phyloP scores from a whole-genome alignment of 345 rosid species.

The Populus euphratica region DNA sequence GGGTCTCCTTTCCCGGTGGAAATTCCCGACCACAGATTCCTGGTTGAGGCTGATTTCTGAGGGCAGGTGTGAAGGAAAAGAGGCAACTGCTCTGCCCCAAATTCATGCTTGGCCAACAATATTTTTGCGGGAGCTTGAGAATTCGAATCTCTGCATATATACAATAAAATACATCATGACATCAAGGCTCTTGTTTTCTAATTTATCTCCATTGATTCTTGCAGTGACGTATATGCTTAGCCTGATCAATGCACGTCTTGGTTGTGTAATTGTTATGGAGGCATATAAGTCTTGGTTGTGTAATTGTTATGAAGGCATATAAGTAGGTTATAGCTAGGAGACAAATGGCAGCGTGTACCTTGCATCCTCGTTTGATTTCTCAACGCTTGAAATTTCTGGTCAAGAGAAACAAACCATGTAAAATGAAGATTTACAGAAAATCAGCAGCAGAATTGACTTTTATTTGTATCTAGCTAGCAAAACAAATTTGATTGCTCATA shows the following conservation, averaged over 20 bases:
- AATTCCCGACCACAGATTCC: slow-evolving; percentile 1
- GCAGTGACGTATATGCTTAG: too few relatives aligned
- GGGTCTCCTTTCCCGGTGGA: slow-evolving; percentile 1
- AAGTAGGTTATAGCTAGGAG: too few relatives aligned
- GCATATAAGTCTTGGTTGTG: too few relatives aligned
- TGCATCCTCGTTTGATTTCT: slow-evolving; percentile 17
- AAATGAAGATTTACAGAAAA: not conserved
- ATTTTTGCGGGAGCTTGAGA: slow-evolving; percentile 9
- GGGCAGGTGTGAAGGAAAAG: slow-evolving; percentile 32
- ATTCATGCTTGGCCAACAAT: slow-evolving; percentile 8
- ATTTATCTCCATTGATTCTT: too few relatives aligned
- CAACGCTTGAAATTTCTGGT: slow-evolving; percentile 18
- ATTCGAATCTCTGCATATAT: slow-evolving; percentile 25
- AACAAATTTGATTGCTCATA: too few relatives aligned
- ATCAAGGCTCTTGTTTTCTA: too few relatives aligned
- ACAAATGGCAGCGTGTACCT: slow-evolving; percentile 17
- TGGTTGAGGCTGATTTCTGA: slow-evolving; percentile 15
- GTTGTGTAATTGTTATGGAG: too few relatives aligned
- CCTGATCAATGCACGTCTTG: too few relatives aligned
- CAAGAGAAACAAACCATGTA: not conserved
- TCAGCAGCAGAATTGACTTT: not conserved
- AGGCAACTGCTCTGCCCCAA: slow-evolving; percentile 29
- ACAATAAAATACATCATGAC: too few relatives aligned
- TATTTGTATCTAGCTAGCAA: too few relatives aligned
- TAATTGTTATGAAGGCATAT: too few relatives aligned